Evolutionary conservation across 345 rosid species (phyloP).

Genomic region (Eucalyptus viminalis): DNA sequence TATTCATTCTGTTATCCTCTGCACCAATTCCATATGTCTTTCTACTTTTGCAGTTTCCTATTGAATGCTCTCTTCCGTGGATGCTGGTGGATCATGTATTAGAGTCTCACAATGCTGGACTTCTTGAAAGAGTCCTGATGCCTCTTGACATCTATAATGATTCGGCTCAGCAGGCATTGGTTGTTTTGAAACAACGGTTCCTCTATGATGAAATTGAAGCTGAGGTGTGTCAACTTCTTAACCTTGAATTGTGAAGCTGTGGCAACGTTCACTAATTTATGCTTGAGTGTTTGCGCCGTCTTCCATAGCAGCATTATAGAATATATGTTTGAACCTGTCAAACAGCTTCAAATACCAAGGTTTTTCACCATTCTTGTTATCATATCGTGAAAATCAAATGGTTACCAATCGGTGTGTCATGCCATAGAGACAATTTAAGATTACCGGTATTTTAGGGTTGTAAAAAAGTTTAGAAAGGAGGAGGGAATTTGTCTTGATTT

Average conservation of each 20-base stretch:
- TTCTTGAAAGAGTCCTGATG: conserved; percentile 83
- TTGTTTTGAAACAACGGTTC: conserved; percentile 75
- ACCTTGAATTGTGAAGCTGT: neutral
- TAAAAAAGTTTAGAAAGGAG: neutral
- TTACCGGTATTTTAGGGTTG: neutral
- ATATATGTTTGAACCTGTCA: neutral
- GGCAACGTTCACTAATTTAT: neutral
- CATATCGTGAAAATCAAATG: neutral
- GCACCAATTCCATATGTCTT: neutral
- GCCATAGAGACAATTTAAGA: neutral
- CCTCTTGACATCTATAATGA: conserved; percentile 98
- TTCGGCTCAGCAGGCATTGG: conserved; percentile 97
- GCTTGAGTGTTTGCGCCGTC: neutral
- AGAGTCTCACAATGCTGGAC: conserved; percentile 70
- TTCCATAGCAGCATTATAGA: neutral
- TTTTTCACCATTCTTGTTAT: neutral
- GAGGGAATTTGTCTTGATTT: neutral
- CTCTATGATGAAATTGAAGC: conserved; percentile 99
- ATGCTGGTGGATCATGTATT: conserved; percentile 90
- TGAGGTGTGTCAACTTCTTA: conserved; percentile 40
- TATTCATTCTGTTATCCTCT: neutral
- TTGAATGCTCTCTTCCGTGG: conserved; percentile 99
- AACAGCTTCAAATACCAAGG: neutral
- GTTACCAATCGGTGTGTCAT: neutral
- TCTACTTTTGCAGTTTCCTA: conserved; percentile 55